Base-by-base conservation (phyloP, 331 rosid species). In the Phaseolus coccineus region DNA sequence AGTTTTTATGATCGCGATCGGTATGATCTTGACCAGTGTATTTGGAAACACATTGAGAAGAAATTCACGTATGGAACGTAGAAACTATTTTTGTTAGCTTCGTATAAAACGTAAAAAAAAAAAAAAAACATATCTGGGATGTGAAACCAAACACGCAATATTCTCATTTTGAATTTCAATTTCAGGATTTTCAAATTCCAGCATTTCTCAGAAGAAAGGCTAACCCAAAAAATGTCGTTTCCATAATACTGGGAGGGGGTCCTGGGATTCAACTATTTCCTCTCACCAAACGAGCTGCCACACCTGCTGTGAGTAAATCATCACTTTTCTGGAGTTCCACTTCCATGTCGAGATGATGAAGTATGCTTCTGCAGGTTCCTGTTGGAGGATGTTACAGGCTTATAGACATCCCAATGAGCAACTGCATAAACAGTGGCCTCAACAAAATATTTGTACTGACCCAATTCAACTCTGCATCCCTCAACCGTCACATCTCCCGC, bases 301-400 rank as follows among this genome's bases (percentile, higher is more conserved):
- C 89, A 63, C 99, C 99, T 2, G 99, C 98, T 67, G 96, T 95
- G 87, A 88, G 99, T 81, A 67, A 59, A 27, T 58, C 47, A 63
- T 66, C 22, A 71, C 5, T 52, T 63, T 48, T 9, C 67, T 25
- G 30, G 48, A 44, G 67, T 74, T 74, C 12, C 73, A 50, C 62
- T 74, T 74, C 8, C 73, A 50, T 68, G 68, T 8, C 57, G 62
- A 22, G 81, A 82, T 82, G 35, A 46, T 31, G 40, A 0, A 2
- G 66, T 31, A 22, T 82, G 47, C 27, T 33, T 76, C 79, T 89
- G 46, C 90, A 93, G 98, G 97, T 96, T 46, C 99, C 98, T 0
- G 88, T 96, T 51, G 99, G 99, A 77, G 99, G 99, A 62, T 91
- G 97, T 81, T 96, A 96, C 83, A 91, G 90, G 83, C 90, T 96